Base-by-base conservation (phyloP, 1,284 basidiomycete species). In the Takashimella tepidaria region DNA sequence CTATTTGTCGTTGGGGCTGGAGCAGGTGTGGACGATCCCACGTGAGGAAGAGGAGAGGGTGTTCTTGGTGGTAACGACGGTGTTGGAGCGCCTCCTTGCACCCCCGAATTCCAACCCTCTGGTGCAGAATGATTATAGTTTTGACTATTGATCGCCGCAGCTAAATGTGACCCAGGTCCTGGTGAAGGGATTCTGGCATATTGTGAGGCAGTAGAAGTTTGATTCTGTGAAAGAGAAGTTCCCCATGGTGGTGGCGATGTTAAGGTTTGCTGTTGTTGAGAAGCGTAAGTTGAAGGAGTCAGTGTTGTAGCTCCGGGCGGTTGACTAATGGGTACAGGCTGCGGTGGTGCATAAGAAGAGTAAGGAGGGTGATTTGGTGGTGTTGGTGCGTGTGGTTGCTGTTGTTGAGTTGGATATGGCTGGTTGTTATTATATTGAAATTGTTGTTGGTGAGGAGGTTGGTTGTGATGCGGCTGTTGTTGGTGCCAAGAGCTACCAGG, bases 1-100 rank as follows among this genome's bases (percentile, higher is more conserved):
- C 57, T 26, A 49, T 63, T 63, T 41, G 25, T 50, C 24, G 55
- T 26, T 24, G 2, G 22, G 1, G 31, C 19, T 40, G n/a, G 21
- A 27, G 50, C 50, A 25, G 31, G 40, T 26, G 19, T 41, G 26
- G 13, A 50, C 27, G 24, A 22, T 27, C 24, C 40, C 44, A 37
- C 31, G 8, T 8, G 31, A 8, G 31, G 31, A 8, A 37, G 8
- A 8, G 31, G 31, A 8, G 31, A 37, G 8, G 31, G 31, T 37
- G 31, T 16, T 16, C 31, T 37, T 37, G 31, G 31, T 16, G 31
- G 31, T 8, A 37, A 16, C 8, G 31, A 37, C 16, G 31, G 31
- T 16, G 31, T 8, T 8, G 16, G 8, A 16, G 10, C 31, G 31
- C 16, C 16, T 37, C 31, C 31, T 37, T 37, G 31, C 10, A 37